Conservation (phyloP, 306 rosid species). For the cucumber (Cucumis sativus) region DNA sequence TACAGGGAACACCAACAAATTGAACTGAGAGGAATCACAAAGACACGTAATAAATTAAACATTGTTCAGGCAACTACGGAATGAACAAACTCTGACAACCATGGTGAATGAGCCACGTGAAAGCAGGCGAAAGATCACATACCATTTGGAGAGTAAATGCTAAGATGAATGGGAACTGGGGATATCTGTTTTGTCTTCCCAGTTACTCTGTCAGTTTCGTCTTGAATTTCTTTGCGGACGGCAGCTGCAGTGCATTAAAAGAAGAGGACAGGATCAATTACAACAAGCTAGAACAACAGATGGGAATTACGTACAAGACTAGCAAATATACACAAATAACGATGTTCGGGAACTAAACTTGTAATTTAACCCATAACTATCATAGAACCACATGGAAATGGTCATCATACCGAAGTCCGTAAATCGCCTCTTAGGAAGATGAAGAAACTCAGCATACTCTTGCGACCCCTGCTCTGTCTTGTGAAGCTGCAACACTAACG, state of each 20-base stretch:
- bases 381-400: background rate
- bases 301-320: background rate
- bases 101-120: background rate
- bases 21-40: background rate
- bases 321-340: background rate
- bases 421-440: slow-evolving; percentile 57
- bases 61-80: background rate
- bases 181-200: slow-evolving; percentile 86
- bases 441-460: slow-evolving; percentile 97
- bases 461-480: slow-evolving; percentile 50
- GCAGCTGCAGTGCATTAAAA: slow-evolving; percentile 26
- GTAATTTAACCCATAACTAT: background rate
- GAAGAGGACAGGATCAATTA: background rate
- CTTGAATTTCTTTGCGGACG: slow-evolving; percentile 88
- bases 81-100: background rate
- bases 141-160: slow-evolving; percentile 95
- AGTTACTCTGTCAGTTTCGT: slow-evolving; percentile 85
- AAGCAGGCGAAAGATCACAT: slow-evolving; percentile 8
- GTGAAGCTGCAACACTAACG: slow-evolving; percentile 94
- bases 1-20: background rate
- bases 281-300: background rate
- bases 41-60: background rate
- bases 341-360: too few species aligned
- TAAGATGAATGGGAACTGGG: slow-evolving; percentile 90
- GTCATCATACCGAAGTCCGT: slow-evolving; percentile 52